Base-by-base conservation (phyloP, 73 alveolate species). In the Symbiodinium natans region DNA sequence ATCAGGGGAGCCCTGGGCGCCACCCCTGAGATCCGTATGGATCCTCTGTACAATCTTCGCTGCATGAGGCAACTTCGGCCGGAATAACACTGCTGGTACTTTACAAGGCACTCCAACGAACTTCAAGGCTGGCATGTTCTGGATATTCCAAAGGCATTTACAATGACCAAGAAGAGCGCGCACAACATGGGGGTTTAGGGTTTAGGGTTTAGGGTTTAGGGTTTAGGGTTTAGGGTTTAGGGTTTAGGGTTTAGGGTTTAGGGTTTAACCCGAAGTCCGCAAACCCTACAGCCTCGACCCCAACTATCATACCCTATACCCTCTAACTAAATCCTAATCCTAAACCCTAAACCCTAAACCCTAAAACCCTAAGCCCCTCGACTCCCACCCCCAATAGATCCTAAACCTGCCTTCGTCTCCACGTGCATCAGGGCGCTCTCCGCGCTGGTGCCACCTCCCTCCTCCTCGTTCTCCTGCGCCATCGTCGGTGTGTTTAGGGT, bases 381-480 rank as follows among this genome's bases (percentile, higher is more conserved):
- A n/a, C n/a, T n/a, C n/a, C n/a, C n/a, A n/a, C n/a, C n/a, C n/a
- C n/a, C n/a, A n/a, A n/a, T n/a, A n/a, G n/a, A n/a, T n/a, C 29
- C 68, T 52, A 31, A 63, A 63, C 15, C 39, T 31, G 77, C 97
- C 97, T 90, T 90, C 77, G 77, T 90, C 88, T 90, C 97, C 38
- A 43, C 75, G 42, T 71, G 97, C 87, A 31, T 46, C 87, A 90
- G 9, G n/a, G 97, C 97, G 27, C 25, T 27, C 39, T 90, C 97
- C 34, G 97, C 97, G 46, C 97, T 90, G 33, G 77, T 82, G 73
- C 97, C 97, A 68, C 87, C 77, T 21, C 77, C 77, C 77, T 63
- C 87, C 97, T 90, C 97, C 13, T 90, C 97, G 17, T 56, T 41
- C 52, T 90, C 97, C 97, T 88, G 74, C 52, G 68, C 68, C n/a